phyloP scores from a whole-genome alignment of 306 rosid genomes.

The Oemleria cerasiformis region DNA sequence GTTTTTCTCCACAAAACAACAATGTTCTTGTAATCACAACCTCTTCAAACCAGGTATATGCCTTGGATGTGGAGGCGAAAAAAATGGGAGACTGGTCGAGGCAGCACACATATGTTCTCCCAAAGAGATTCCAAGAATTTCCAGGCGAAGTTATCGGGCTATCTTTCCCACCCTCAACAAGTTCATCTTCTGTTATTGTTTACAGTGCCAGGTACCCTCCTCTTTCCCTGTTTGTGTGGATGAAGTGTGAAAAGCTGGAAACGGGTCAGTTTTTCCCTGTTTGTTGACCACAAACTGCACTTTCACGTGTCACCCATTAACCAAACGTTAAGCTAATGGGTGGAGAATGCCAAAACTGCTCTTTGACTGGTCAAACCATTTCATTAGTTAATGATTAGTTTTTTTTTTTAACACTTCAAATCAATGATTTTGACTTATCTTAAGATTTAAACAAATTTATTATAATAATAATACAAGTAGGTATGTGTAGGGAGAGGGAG shows the following conservation, averaged over 20 bases:
- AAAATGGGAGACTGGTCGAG: conserved; percentile 89
- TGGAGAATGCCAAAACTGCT: too few species aligned
- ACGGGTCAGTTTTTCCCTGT: too few species aligned
- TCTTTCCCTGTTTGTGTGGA: neutral
- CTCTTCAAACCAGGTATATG: conserved; percentile 91
- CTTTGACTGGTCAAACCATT: too few species aligned
- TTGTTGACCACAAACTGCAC: too few species aligned
- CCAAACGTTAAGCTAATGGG: too few species aligned
- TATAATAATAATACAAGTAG: too few species aligned
- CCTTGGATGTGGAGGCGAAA: conserved; percentile 80
- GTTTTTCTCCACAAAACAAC: conserved; percentile 73
- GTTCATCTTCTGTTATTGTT: conserved; percentile 64
- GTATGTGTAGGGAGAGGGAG: too few species aligned
- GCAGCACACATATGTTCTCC: conserved; percentile 63
- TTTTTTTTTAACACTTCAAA: too few species aligned
- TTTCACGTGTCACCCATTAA: too few species aligned
- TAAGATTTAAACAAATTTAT: too few species aligned
- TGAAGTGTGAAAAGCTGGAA: neutral
- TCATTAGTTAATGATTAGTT: too few species aligned
- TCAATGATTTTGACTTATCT: too few species aligned
- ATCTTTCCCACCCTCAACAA: conserved; percentile 71
- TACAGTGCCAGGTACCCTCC: conserved; percentile 83
- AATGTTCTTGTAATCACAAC: conserved; percentile 78
- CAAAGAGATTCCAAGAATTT: conserved; percentile 82
- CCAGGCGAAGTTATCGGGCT: conserved; percentile 98